Base-by-base conservation (phyloP, 2,329 filamentous ascomycete species). In the Microdochium trichocladiopsis region DNA sequence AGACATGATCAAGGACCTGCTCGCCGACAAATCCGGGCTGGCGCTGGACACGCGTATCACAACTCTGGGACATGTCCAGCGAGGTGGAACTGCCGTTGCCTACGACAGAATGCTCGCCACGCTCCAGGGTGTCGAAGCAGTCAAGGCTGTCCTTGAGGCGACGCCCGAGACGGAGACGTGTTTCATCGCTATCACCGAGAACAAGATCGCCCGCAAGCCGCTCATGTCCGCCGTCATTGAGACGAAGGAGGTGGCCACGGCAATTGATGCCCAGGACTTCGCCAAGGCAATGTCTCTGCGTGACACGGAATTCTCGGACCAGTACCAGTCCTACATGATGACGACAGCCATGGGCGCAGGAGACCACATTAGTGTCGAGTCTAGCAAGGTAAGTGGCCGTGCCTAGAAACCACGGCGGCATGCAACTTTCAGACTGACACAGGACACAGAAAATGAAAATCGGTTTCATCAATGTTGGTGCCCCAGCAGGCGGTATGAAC, bases 401-500 rank as follows among this genome's bases (percentile, higher is more conserved):
- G 12, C 31, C 23, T 23, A 22, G 21, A 37, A 2, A 23, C 18
- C 24, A 4, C 2, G 24, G 12, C 14, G 3, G 21, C 5, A 11
- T 22, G 18, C 16, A 8, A 9, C 16, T 3, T 12, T 11, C 9
- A 45, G 41, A 18, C 41, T 45, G 6, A 45, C 18, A 45, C 18
- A 8, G 6, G 41, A 36, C 23, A 16, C 57, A 92, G 88, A 84
- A 86, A 60, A 91, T 97, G 89, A 86, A 84, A 59, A 89, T 99
- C 63, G 94, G 90, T 49, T 96, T 99, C 64, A 90, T 99, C 70
- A 95, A 97, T 63, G 92, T 97, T 23, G 94, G 94, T 63, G 94
- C 94, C 12, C 94, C 94, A 8, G 94, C 94, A 25, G 94, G 94
- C 69, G 94, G 94, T 62, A 97, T 99, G 89, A 99, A 99, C 71